Evolutionary conservation across 495 filamentous ascomycete genomes (phyloP).

Genomic region (Talaromyces borbonicus): DNA sequence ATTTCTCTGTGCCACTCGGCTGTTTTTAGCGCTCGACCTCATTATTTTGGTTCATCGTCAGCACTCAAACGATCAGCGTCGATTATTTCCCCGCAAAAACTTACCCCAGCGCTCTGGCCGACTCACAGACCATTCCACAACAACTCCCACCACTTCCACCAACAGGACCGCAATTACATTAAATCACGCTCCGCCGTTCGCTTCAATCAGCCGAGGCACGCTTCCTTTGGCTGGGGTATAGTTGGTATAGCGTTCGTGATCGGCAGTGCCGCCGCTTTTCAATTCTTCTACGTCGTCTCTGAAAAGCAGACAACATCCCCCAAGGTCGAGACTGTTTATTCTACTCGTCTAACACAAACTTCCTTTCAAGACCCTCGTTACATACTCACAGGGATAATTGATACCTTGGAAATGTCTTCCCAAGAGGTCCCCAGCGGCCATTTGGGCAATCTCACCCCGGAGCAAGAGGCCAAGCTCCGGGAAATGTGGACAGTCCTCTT

Average conservation of each 20-base stretch:
- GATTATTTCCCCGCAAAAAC: conserved; percentile 6
- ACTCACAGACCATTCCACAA: conserved; percentile 3
- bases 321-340: not conserved
- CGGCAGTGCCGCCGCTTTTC: conserved; percentile 1
- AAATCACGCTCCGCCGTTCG: not conserved
- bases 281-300: not conserved
- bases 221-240: conserved; percentile 28
- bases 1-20: conserved; percentile 4
- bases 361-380: conserved; percentile 13
- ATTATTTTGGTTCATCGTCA: not conserved
- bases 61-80: conserved; percentile 3
- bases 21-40: conserved; percentile 4
- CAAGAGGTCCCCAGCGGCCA: conserved; percentile 55
- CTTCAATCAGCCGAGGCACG: conserved; percentile 22
- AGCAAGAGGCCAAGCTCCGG: conserved; percentile 80
- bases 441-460: conserved; percentile 75
- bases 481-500: conserved; percentile 76
- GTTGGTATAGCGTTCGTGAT: not conserved
- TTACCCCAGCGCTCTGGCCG: not conserved
- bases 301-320: not conserved
- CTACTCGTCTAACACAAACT: not conserved
- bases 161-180: conserved; percentile 5
- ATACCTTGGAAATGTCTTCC: conserved; percentile 33
- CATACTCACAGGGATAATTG: conserved; percentile 27
- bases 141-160: too few relatives aligned